Conservation (phyloP, 2,329 filamentous ascomycete genomes). For the Calonectria pseudoturangicola region DNA sequence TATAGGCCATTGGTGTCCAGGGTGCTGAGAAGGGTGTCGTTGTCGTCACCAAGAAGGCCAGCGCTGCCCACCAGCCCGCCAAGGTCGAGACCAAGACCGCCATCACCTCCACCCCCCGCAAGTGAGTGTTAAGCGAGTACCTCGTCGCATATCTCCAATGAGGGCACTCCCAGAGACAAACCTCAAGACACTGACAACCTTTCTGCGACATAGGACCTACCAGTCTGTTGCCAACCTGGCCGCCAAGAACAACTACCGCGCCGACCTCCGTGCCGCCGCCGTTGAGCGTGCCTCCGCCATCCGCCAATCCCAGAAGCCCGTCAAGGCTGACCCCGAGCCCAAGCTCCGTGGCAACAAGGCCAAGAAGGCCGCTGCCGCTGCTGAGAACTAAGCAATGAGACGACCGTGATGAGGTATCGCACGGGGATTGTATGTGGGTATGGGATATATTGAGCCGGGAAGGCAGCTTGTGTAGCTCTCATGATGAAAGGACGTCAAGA, state of each 20-base stretch:
- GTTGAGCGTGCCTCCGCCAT: slow-evolving; percentile 92
- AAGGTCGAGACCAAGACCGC: slow-evolving; percentile 78
- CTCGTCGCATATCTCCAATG: background rate
- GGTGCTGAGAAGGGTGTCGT: slow-evolving; percentile 84
- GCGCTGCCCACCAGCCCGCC: slow-evolving; percentile 83
- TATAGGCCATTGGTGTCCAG: slow-evolving; percentile 85
- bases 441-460: slow-evolving; percentile 46
- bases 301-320: slow-evolving; percentile 84
- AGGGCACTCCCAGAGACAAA: background rate
- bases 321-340: slow-evolving; percentile 83
- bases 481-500: slow-evolving; percentile 48
- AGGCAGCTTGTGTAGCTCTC: slow-evolving; percentile 49
- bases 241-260: slow-evolving; percentile 90
- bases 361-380: slow-evolving; percentile 77
- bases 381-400: slow-evolving; percentile 57
- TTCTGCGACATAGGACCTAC: slow-evolving; percentile 80
- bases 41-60: slow-evolving; percentile 89
- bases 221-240: slow-evolving; percentile 88
- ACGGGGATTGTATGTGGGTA: slow-evolving; percentile 40
- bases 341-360: slow-evolving; percentile 86
- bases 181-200: slow-evolving; percentile 48
- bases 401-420: slow-evolving; percentile 44
- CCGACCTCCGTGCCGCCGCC: slow-evolving; percentile 84
- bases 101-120: slow-evolving; percentile 86
- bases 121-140: slow-evolving; percentile 63